Evolutionary conservation across 257 asterid genomes (phyloP).

Genomic region (Solanum appendiculatum): DNA sequence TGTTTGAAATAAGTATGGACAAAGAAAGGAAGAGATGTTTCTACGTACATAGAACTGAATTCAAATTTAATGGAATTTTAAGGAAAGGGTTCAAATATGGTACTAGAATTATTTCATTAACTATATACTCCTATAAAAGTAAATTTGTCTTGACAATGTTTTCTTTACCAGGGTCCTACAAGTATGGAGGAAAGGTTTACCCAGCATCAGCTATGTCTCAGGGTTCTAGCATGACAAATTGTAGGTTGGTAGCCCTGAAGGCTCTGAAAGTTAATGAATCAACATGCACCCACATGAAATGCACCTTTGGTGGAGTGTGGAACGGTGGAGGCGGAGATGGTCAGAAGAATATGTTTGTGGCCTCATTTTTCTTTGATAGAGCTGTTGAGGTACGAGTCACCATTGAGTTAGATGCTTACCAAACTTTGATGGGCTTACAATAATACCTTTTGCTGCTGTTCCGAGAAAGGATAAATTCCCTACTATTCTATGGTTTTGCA

Average conservation of each 20-base stretch:
- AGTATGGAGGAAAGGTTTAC: constrained; percentile 55
- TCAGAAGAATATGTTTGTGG: constrained; percentile 85
- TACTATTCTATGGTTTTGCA: not conserved
- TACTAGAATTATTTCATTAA: not conserved
- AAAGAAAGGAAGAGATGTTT: not conserved
- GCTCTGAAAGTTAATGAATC: constrained; percentile 83
- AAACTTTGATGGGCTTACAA: not conserved
- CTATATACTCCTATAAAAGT: not conserved
- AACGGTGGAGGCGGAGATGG: constrained; percentile 99
- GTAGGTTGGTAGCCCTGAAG: constrained; percentile 58
- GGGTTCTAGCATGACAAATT: constrained; percentile 64
- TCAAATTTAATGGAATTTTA: not conserved
- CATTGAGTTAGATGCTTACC: not conserved
- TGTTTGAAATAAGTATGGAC: not conserved
- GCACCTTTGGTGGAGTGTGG: constrained; percentile 98
- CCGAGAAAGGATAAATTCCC: not conserved
- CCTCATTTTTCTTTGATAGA: constrained; percentile 92
- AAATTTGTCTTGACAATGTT: not conserved
- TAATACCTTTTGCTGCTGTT: not conserved
- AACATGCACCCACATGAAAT: constrained; percentile 87
- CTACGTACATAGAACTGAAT: not conserved
- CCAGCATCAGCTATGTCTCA: constrained; percentile 56
- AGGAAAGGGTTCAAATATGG: not conserved
- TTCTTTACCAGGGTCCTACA: constrained; percentile 54
- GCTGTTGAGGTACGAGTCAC: constrained; percentile 72